These are phyloP conservation scores for Monascus ruber DNA, from an alignment of 2,329 filamentous ascomycete genomes.

Conservation along the genomic window DNA sequence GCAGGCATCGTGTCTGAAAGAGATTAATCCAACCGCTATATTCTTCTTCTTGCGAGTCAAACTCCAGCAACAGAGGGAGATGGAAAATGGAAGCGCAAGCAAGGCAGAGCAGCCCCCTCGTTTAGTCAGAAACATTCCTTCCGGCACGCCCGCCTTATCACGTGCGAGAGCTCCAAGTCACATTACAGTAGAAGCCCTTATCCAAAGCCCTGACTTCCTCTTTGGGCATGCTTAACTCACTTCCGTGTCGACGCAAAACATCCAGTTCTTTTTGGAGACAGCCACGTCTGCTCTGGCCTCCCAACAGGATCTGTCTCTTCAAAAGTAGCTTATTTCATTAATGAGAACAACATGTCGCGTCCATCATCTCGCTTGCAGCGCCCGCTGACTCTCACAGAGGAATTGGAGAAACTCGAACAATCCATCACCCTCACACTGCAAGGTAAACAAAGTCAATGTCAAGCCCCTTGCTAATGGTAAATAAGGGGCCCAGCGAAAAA, in stretches of 20 bases:
- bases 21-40: neutral
- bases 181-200: slow-evolving; percentile 23
- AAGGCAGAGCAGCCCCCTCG: neutral
- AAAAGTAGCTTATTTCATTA: neutral
- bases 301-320: neutral
- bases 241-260: slow-evolving; percentile 14
- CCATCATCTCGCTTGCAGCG: slow-evolving; percentile 38
- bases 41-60: neutral
- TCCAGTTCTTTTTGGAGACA: neutral
- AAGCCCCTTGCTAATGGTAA: slow-evolving; percentile 2
- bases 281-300: neutral
- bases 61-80: too few species aligned
- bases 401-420: slow-evolving; percentile 90
- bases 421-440: slow-evolving; percentile 93
- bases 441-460: slow-evolving; percentile 41
- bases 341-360: slow-evolving; percentile 37
- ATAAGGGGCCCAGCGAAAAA: slow-evolving; percentile 1
- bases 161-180: slow-evolving; percentile 9
- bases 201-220: slow-evolving; percentile 21
- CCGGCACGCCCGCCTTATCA: too few species aligned
- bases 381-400: slow-evolving; percentile 73
- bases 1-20: slow-evolving; percentile 28
- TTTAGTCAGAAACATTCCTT: neutral
- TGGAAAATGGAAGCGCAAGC: neutral
- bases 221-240: slow-evolving; percentile 14